phyloP scores from a whole-genome alignment of 75 land plant genomes.

The Cryptomeria japonica region DNA sequence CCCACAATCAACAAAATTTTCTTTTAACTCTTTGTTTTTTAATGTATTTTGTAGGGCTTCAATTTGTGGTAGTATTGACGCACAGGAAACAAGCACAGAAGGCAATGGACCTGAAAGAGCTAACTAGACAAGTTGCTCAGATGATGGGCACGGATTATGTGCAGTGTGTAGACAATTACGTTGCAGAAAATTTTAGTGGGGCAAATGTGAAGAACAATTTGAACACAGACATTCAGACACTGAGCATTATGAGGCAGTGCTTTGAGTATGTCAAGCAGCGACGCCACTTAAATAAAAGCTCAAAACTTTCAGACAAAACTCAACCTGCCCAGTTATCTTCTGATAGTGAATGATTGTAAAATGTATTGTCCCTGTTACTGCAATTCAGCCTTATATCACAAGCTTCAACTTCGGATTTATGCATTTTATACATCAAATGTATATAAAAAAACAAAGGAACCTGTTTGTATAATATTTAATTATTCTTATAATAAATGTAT shows the following conservation, averaged over 20 bases:
- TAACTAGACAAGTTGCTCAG: background rate
- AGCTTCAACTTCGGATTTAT: background rate
- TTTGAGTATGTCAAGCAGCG: slow-evolving; percentile 3
- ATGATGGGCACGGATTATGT: background rate
- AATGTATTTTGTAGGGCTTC: background rate
- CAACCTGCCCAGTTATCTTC: no score
- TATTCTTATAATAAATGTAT: background rate
- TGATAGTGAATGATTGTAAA: no score
- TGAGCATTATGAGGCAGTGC: slow-evolving; percentile 9
- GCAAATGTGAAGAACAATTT: background rate
- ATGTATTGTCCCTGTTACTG: no score
- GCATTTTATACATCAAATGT: background rate
- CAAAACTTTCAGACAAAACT: no score
- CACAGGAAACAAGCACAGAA: background rate
- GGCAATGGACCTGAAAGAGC: background rate
- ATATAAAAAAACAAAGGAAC: background rate
- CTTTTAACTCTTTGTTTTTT: no score
- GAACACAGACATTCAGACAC: background rate
- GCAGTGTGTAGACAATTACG: slow-evolving; percentile 1
- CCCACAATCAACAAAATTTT: no score
- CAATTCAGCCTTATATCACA: background rate
- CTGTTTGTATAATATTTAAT: background rate
- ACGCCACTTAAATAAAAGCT: background rate
- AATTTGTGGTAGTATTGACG: slow-evolving; percentile 13
- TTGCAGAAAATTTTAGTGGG: background rate